Evolutionary conservation across 2,329 filamentous ascomycete species (phyloP), one percentile per base, ranked within the genome.

Genomic region (Metarhizium robertsii): DNA sequence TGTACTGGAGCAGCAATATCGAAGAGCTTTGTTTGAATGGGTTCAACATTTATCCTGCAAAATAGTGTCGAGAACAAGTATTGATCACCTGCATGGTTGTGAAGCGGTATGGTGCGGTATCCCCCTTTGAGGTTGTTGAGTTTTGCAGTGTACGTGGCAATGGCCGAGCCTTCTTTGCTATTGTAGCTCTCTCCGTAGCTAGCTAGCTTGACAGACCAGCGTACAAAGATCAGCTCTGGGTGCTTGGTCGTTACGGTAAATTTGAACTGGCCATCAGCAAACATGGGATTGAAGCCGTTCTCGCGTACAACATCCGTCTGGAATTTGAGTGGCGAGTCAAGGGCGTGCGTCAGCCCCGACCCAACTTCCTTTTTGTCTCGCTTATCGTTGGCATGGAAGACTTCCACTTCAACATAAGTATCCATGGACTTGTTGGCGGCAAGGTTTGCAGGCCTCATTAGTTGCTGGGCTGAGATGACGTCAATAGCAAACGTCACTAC

Each of bases 1-100:
- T 65, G 65, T 25, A 43, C 54, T 38, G 66, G 72, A 65, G 49
- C 74, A 67, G 57, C 75, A 66, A 59, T 76, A 71, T 80, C 73
- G 49, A 85, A 74, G 61, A 83, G 79, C 60, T 81, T 75, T 58
- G 78, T 81, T 49, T 79, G 80, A 42, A 80, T 73, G 14, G 78
- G 75, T 43, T 80, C 77, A 34, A 82, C 87, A 62, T 85, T 85
- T 72, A 97, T 88, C 65, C 86, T 86, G 75, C 92, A 96, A 71
- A 97, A 96, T 16, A 99, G 77, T 11, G 91, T 95, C 2, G 94
- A 96, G 72, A 96, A 96, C 47, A 96, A 79, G 68, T 95, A 97
- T 64, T 92, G 90, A 64, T 96, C 92, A 58, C 92, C 94, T 60
- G 90, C 88, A 55, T 84, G 81, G 71, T 97, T 92, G 69, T 90